Percentiles rank a stretch among this genome's conserved stretches.
Evolutionary conservation across 2,329 filamentous ascomycete genomes (phyloP).

Genomic region (Arthroderma uncinatum): DNA sequence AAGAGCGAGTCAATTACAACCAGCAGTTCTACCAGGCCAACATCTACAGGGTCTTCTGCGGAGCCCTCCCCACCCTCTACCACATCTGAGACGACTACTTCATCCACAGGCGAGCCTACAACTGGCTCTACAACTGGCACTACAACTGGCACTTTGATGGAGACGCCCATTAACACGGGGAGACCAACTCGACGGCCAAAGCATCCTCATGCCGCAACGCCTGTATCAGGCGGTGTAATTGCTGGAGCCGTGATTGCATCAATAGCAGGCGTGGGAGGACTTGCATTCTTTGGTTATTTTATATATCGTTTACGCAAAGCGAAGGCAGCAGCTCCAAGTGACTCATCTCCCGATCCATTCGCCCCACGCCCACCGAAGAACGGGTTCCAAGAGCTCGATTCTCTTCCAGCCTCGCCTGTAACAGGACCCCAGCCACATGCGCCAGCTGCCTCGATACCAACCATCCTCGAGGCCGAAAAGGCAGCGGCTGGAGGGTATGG

Average conservation of each 20-base stretch:
- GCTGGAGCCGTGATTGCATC: not conserved
- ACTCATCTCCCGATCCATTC: not conserved
- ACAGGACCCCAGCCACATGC: not conserved
- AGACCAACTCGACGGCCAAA: not conserved
- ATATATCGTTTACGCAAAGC: not conserved
- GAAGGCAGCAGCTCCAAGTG: not conserved
- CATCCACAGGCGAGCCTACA: not conserved
- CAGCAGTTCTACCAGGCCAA: not conserved
- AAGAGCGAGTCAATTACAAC: not conserved
- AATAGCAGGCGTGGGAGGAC: not conserved
- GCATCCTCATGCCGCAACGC: not conserved
- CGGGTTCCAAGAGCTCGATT: not conserved
- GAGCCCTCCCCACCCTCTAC: not conserved
- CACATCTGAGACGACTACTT: not conserved
- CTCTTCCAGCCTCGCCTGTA: not conserved
- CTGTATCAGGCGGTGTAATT: not conserved
- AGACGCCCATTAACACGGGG: not conserved
- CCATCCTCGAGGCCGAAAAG: not conserved
- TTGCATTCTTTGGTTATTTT: slow-evolving; percentile 1
- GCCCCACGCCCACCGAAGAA: not conserved
- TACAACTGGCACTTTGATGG: not conserved
- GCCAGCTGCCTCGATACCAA: not conserved
- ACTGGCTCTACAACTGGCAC: not conserved
- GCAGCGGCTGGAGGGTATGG: not conserved
- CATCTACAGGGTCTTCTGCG: not conserved